phyloP scores from a whole-genome alignment of 2,329 filamentous ascomycete genomes.

The Helotiales sp. region DNA sequence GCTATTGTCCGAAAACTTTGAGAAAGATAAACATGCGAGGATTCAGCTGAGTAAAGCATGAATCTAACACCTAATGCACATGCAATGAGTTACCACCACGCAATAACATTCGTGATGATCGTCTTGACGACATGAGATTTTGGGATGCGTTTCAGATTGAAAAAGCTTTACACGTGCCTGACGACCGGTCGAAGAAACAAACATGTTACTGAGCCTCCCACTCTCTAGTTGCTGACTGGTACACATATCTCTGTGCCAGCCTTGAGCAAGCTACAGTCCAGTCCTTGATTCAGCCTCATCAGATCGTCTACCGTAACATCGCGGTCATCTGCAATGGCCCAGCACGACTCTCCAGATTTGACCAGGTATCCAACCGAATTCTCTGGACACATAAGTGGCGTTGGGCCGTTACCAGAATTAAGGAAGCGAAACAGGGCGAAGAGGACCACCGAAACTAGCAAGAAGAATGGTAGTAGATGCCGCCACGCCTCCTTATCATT shows the following conservation, averaged over 20 bases:
- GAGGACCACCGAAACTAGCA: conserved; percentile 47
- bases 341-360: conserved; percentile 6
- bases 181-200: no score
- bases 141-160: no score
- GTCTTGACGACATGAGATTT: no score
- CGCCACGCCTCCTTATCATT: conserved; percentile 49
- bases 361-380: neutral
- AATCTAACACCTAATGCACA: no score
- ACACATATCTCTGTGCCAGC: conserved; percentile 48
- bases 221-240: neutral
- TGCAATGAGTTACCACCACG: no score
- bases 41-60: no score
- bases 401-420: neutral
- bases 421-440: conserved; percentile 48
- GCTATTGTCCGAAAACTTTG: conserved; percentile 43
- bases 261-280: conserved; percentile 48
- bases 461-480: conserved; percentile 39
- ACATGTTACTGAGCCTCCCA: no score
- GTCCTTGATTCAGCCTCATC: conserved; percentile 43
- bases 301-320: conserved; percentile 47
- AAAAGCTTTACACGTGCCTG: no score
- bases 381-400: neutral
- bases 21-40: no score
- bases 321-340: conserved; percentile 33
- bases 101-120: no score